phyloP scores from a whole-genome alignment of 345 rosid species.

The Hevea brasiliensis region DNA sequence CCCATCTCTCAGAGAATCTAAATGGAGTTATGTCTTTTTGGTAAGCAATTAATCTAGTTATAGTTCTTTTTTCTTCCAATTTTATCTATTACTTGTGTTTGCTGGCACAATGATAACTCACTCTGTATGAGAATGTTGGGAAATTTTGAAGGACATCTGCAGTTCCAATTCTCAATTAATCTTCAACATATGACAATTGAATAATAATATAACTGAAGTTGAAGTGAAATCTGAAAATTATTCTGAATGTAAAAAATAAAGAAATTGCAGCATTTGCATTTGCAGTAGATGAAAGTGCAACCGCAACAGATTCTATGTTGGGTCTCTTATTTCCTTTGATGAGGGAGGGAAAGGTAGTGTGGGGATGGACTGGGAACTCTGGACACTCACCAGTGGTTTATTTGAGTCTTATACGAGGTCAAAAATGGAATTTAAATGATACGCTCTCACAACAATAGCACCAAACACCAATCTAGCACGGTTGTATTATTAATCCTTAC shows the following conservation, averaged over 20 bases:
- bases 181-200: not conserved
- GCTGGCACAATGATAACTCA: not conserved
- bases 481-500: too few relatives aligned
- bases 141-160: not conserved
- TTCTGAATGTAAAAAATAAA: too few relatives aligned
- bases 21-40: not conserved
- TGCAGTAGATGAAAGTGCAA: not conserved
- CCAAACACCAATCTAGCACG: too few relatives aligned
- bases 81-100: not conserved
- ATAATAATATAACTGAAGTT: not conserved
- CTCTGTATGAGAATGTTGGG: not conserved
- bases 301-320: not conserved
- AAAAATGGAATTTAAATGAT: too few relatives aligned
- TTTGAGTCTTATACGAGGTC: too few relatives aligned
- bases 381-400: too few relatives aligned
- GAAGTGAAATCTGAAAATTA: not conserved
- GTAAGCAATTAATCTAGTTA: not conserved
- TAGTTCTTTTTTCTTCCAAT: not conserved
- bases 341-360: not conserved
- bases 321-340: not conserved
- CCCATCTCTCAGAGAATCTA: not conserved
- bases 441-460: too few relatives aligned
- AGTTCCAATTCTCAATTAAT: not conserved
- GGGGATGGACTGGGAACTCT: too few relatives aligned
- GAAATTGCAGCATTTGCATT: slow-evolving; percentile 2